These are phyloP conservation scores for Grigorovia yakushimaensis DNA, from an alignment of 805 yeast species.

Conservation along the genomic window DNA sequence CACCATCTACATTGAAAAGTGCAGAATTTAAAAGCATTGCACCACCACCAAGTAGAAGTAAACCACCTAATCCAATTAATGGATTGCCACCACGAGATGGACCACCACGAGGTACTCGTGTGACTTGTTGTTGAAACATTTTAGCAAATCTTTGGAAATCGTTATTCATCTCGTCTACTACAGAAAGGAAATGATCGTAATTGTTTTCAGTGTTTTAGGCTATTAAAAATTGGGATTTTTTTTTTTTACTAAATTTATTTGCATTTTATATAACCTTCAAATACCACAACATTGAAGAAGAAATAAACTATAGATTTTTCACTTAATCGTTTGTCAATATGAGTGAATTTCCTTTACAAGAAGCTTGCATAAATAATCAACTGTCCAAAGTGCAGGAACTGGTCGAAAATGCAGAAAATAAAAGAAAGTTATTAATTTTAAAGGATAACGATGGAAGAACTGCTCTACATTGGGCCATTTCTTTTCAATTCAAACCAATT, in stretches of 20 bases:
- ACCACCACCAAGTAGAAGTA: conserved; percentile 49
- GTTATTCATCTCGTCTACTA: conserved; percentile 5
- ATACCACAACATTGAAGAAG: neutral
- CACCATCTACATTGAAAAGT: conserved; percentile 90
- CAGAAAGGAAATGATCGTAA: too few relatives aligned
- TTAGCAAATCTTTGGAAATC: conserved; percentile 46
- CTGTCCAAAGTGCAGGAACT: conserved; percentile 40
- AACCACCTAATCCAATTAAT: conserved; percentile 55
- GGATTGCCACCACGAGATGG: conserved; percentile 32
- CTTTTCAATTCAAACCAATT: conserved; percentile 46
- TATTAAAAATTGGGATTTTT: neutral
- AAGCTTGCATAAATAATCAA: conserved; percentile 59
- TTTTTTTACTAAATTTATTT: too few relatives aligned
- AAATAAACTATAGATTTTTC: neutral
- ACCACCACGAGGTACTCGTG: conserved; percentile 29
- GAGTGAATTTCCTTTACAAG: conserved; percentile 34
- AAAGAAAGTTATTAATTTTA: conserved; percentile 27
- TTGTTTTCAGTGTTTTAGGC: too few relatives aligned
- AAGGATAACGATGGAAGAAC: conserved; percentile 69
- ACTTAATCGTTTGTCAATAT: neutral
- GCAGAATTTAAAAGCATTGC: conserved; percentile 45
- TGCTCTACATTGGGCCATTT: conserved; percentile 84
- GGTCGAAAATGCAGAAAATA: conserved; percentile 39
- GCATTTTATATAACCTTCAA: too few relatives aligned
- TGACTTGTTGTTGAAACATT: conserved; percentile 39